Evolutionary conservation across 805 yeast genomes (phyloP).

Genomic region (Candida railenensis): DNA sequence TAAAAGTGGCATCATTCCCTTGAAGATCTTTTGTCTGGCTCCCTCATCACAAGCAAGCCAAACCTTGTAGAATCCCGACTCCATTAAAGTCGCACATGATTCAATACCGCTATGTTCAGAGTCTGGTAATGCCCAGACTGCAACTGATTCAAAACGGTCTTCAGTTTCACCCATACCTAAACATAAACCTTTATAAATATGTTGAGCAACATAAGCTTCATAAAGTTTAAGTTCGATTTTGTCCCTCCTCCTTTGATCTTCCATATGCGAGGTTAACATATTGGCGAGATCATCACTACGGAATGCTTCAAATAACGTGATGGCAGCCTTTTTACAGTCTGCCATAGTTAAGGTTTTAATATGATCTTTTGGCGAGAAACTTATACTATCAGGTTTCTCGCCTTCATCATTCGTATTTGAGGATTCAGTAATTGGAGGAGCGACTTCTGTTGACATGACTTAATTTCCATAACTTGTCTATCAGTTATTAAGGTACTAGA

Average conservation of each 20-base stretch:
- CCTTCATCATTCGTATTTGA: slow-evolving; percentile 8
- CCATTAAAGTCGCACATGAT: slow-evolving; percentile 45
- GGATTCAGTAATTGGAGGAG: slow-evolving; percentile 5
- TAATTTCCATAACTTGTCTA: slow-evolving; percentile 6
- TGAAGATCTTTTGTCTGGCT: slow-evolving; percentile 50
- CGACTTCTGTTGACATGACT: slow-evolving; percentile 6
- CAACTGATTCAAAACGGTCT: slow-evolving; percentile 49
- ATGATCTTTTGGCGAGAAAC: slow-evolving; percentile 3
- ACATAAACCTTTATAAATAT: slow-evolving; percentile 48
- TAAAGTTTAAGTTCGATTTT: slow-evolving; percentile 40
- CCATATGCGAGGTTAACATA: slow-evolving; percentile 25
- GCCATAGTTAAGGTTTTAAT: slow-evolving; percentile 14
- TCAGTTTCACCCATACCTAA: slow-evolving; percentile 48
- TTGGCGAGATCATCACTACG: slow-evolving; percentile 33
- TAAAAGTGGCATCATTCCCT: slow-evolving; percentile 50
- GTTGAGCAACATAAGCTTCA: slow-evolving; percentile 52
- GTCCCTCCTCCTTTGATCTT: slow-evolving; percentile 14
- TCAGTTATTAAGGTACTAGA: slow-evolving; percentile 3
- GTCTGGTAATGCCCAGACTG: slow-evolving; percentile 52
- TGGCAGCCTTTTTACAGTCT: slow-evolving; percentile 36
- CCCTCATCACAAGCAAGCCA: slow-evolving; percentile 49
- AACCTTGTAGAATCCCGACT: slow-evolving; percentile 51
- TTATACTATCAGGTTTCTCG: slow-evolving; percentile 5
- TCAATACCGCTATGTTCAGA: slow-evolving; percentile 39
- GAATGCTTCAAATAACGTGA: slow-evolving; percentile 36